Base-by-base conservation (phyloP, 768 basidiomycete species). In the Phylloporus sp. region DNA sequence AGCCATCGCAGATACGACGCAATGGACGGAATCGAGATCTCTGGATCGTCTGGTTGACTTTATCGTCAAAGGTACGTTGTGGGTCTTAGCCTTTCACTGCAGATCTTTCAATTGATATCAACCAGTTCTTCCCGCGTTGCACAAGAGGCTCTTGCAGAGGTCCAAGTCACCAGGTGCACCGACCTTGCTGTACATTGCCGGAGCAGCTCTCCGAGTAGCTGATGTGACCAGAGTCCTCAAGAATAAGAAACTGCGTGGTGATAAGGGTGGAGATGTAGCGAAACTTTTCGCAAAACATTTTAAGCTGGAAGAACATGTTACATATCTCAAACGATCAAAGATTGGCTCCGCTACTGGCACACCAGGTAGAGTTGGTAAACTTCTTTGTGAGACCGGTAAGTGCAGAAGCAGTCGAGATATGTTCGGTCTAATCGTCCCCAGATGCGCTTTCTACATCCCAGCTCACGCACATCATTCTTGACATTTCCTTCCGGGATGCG, bases 251-350 rank as follows among this genome's bases (percentile, higher is more conserved):
- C 74, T 91, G 46, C 75, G 82, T 49, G 86, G 88, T 31, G 85
- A 89, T 22, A 94, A 91, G 64, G 85, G 90, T 49, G 92, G 90
- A 11, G 91, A 95, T 57, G 86, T 97, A 28, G 94, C 89, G 20
- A 97, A 97, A 69, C 80, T 99, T 24, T 98, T 98, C 61, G 92
- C 95, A 27, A 94, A 87, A 69, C 95, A 98, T 66, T 84, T 95
- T 72, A 97, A 95, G 71, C 74, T 95, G 35, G 74, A 85, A 44
- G 90, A 95, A 51, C 95, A 98, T 68, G 81, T 88, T 62, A 74
- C 81, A 15, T 91, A 93, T 72, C 77, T 98, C 61, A 78, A 79
- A 62, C 79, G 82, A 58, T 95, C 92, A n/a, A 90, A 86, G 66
- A 80, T 97, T 41, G 88, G 86, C 20, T 79, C 87, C 36, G 95